Evolutionary conservation across 148 eudicot genomes (phyloP).

Genomic region (Rhododendron mucronatum): DNA sequence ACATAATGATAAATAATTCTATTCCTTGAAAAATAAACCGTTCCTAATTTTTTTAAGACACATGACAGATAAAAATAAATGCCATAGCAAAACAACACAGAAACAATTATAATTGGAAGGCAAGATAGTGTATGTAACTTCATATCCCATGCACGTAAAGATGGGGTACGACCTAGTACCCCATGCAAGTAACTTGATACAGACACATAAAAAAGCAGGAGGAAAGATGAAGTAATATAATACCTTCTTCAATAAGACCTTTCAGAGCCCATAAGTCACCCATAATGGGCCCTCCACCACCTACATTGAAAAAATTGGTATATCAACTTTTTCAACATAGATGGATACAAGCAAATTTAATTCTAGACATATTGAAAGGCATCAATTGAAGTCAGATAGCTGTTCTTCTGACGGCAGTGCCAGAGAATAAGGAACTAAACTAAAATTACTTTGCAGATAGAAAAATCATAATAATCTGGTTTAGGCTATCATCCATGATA

Average conservation of each 20-base stretch:
- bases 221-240: background rate
- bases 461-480: background rate
- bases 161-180: background rate
- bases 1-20: background rate
- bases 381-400: background rate
- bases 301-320: constrained; percentile 31
- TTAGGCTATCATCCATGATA: background rate
- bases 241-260: constrained; percentile 94
- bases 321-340: background rate
- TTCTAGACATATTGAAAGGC: background rate
- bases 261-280: constrained; percentile 99
- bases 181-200: background rate
- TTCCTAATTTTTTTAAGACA: background rate
- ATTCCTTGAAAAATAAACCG: background rate
- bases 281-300: constrained; percentile 91
- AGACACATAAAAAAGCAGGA: background rate
- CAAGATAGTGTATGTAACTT: background rate
- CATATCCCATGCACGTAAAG: background rate
- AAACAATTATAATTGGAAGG: background rate
- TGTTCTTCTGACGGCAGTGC: background rate
- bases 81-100: background rate
- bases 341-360: background rate
- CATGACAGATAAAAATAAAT: background rate
- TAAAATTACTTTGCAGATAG: background rate
- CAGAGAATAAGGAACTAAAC: background rate